These are phyloP conservation scores for Westerdykella ornata DNA, from an alignment of 2,329 filamentous ascomycete species.

Conservation along the genomic window DNA sequence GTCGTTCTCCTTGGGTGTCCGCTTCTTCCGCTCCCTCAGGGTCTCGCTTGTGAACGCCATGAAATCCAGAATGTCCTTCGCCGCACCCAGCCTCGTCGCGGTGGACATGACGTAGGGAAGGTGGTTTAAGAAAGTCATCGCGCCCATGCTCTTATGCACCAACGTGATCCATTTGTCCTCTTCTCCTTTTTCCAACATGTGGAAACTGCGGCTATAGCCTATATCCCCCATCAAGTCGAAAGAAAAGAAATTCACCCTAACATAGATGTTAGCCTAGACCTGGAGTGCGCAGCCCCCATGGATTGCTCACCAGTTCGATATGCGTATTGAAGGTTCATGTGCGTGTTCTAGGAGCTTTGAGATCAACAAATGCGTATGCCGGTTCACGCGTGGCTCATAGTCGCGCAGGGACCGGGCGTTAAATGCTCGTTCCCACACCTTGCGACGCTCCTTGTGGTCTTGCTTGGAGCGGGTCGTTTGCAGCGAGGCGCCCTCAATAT, in stretches of 20 bases:
- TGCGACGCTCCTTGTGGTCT: conserved; percentile 26
- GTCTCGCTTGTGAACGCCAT: conserved; percentile 21
- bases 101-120: conserved; percentile 18
- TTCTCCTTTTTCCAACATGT: conserved; percentile 30
- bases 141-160: conserved; percentile 21
- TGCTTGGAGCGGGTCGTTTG: conserved; percentile 25
- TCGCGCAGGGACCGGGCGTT: conserved; percentile 30
- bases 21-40: conserved; percentile 22
- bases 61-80: conserved; percentile 18
- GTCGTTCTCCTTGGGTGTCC: conserved; percentile 22
- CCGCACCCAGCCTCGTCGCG: conserved; percentile 11
- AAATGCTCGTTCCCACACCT: conserved; percentile 31
- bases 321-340: conserved; percentile 15
- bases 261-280: no score
- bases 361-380: conserved; percentile 23
- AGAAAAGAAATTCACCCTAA: conserved; percentile 38
- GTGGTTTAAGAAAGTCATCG: conserved; percentile 17
- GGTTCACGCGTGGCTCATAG: conserved; percentile 32
- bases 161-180: conserved; percentile 23
- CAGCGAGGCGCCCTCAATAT: conserved; percentile 18
- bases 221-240: conserved; percentile 48
- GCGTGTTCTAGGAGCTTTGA: conserved; percentile 18
- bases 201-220: conserved; percentile 39
- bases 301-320: conserved; percentile 31
- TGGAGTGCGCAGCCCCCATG: no score